These are phyloP conservation scores for Biscutella laevigata DNA, from an alignment of 441 rosid species.

Conservation along the genomic window DNA sequence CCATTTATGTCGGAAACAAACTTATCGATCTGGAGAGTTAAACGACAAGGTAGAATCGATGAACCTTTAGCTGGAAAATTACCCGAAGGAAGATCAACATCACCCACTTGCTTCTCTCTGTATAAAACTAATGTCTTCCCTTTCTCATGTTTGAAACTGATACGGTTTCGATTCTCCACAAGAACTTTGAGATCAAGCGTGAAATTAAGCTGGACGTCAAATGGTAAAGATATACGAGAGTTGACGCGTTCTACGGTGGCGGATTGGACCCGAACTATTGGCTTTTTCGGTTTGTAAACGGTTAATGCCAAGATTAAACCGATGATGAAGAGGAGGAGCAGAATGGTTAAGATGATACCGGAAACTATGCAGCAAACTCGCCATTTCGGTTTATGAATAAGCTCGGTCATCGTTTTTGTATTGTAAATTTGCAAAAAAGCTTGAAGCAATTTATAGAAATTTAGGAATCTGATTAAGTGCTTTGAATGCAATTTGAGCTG, in stretches of 20 bases:
- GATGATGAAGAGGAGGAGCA: constrained; percentile 13
- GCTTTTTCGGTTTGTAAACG: constrained; percentile 38
- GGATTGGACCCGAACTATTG: constrained; percentile 30
- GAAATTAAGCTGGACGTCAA: constrained; percentile 35
- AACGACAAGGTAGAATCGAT: constrained; percentile 21
- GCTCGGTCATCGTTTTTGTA: not conserved
- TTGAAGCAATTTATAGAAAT: not conserved
- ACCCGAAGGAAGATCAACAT: constrained; percentile 36
- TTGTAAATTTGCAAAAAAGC: no score
- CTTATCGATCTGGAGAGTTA: constrained; percentile 36
- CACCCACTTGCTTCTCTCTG: constrained; percentile 36
- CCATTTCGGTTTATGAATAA: constrained; percentile 3
- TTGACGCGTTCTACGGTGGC: constrained; percentile 34
- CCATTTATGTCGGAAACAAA: constrained; percentile 16
- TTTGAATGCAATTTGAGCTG: constrained; percentile 11
- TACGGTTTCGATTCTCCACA: constrained; percentile 37
- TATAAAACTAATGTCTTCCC: constrained; percentile 37
- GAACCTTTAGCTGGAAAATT: constrained; percentile 30
- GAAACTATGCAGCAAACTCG: constrained; percentile 10
- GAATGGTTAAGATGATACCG: constrained; percentile 12
- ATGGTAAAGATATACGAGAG: constrained; percentile 36
- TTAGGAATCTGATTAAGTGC: not conserved
- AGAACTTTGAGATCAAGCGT: constrained; percentile 36
- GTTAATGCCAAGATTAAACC: constrained; percentile 37
- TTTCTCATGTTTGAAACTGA: constrained; percentile 39